phyloP scores from a whole-genome alignment of 2,329 filamentous ascomycete species.

The Nemania abortiva region DNA sequence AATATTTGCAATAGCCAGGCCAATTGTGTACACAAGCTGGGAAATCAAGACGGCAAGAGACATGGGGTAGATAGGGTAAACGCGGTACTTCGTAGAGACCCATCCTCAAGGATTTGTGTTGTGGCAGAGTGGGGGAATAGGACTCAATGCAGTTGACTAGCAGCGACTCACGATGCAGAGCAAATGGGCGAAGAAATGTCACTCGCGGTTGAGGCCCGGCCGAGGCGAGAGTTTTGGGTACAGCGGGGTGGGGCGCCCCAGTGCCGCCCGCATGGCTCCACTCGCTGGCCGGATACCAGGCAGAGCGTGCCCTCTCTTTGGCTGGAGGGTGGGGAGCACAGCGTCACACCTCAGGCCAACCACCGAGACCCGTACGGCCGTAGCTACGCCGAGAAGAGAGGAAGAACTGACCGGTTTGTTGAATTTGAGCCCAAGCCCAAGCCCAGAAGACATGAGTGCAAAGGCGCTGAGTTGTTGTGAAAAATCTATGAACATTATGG shows the following conservation, averaged over 20 bases:
- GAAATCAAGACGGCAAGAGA: slow-evolving; percentile 25
- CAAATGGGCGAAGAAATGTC: slow-evolving; percentile 18
- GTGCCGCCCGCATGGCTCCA: slow-evolving; percentile 22
- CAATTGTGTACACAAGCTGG: slow-evolving; percentile 31
- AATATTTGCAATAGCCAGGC: slow-evolving; percentile 31
- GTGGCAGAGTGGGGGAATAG: slow-evolving; percentile 28
- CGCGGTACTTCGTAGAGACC: slow-evolving; percentile 26
- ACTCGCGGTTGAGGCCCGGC: slow-evolving; percentile 22
- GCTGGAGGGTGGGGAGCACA: background rate
- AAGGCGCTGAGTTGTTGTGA: background rate
- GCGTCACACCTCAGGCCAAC: background rate
- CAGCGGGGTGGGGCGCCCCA: slow-evolving; percentile 35
- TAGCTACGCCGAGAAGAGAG: background rate
- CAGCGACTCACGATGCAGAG: slow-evolving; percentile 32
- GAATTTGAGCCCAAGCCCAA: background rate
- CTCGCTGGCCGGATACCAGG: slow-evolving; percentile 3
- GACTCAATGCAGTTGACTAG: slow-evolving; percentile 25
- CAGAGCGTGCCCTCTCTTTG: background rate
- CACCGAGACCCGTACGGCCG: slow-evolving; percentile 2
- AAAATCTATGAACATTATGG: slow-evolving; percentile 1
- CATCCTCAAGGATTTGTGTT: slow-evolving; percentile 36
- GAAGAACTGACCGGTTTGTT: background rate
- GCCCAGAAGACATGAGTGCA: background rate
- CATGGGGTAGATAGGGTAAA: slow-evolving; percentile 26
- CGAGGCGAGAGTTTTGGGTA: slow-evolving; percentile 28